Evolutionary conservation across 352 stramenopile genomes (phyloP).

Genomic region (Phytophthora quininea): DNA sequence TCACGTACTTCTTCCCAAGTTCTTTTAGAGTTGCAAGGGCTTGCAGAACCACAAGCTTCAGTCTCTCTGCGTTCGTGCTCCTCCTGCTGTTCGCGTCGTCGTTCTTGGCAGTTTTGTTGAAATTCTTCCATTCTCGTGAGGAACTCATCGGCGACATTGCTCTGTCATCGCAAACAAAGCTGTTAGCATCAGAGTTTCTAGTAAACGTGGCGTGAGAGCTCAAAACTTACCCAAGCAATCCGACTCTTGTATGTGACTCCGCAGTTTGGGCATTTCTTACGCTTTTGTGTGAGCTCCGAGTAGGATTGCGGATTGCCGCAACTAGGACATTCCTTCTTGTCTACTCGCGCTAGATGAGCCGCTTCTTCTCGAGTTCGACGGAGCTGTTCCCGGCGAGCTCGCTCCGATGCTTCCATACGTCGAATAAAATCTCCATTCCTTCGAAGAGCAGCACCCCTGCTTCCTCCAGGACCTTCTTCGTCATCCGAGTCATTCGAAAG

Average conservation of each 20-base stretch:
- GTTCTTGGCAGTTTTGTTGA: conserved; percentile 23
- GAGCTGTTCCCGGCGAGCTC: conserved; percentile 59
- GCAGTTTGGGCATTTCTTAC: conserved; percentile 83
- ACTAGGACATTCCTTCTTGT: conserved; percentile 83
- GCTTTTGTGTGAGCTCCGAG: conserved; percentile 77
- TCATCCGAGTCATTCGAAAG: conserved; percentile 47
- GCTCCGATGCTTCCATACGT: conserved; percentile 74
- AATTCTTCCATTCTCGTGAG: conserved; percentile 59
- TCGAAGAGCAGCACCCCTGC: conserved; percentile 20
- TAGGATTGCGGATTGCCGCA: conserved; percentile 81
- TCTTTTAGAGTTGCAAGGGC: conserved; percentile 20
- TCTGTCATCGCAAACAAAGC: conserved; percentile 27
- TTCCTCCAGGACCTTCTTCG: conserved; percentile 33
- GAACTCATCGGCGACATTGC: conserved; percentile 67
- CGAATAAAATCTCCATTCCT: conserved; percentile 69
- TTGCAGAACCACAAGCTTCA: conserved; percentile 12
- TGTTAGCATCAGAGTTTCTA: not conserved
- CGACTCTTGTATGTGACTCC: conserved; percentile 68
- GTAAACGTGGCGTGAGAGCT: too few species aligned
- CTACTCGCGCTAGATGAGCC: conserved; percentile 56
- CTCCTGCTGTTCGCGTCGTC: conserved; percentile 22
- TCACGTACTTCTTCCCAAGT: conserved; percentile 63
- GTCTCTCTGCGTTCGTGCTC: conserved; percentile 18
- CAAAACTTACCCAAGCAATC: conserved; percentile 60
- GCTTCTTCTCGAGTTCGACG: conserved; percentile 66